Conservation (phyloP, 768 basidiomycete species). For the Termitomyces sp. region DNA sequence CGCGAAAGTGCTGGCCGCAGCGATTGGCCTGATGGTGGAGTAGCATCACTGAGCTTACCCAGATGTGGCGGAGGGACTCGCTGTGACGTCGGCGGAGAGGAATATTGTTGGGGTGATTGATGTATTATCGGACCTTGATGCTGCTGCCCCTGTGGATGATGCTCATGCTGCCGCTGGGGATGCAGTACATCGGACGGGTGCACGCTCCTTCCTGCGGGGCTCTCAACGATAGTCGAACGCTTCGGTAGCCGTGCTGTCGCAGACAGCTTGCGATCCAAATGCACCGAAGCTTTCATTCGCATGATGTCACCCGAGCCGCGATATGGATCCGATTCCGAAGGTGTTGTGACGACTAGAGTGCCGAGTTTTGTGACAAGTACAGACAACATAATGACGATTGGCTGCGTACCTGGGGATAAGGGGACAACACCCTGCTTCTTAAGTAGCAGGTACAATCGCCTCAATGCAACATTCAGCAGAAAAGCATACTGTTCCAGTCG, state of each 20-base stretch:
- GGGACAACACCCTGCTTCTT: slow-evolving; percentile 90
- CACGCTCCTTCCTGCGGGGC: slow-evolving; percentile 84
- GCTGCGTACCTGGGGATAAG: slow-evolving; percentile 62
- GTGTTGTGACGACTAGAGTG: slow-evolving; percentile 23
- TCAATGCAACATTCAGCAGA: slow-evolving; percentile 90
- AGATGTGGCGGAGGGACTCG: slow-evolving; percentile 34
- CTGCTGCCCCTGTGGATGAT: slow-evolving; percentile 32
- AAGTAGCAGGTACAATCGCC: slow-evolving; percentile 82
- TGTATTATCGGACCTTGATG: slow-evolving; percentile 31
- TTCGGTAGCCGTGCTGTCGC: slow-evolving; percentile 90
- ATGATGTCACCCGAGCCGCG: slow-evolving; percentile 88
- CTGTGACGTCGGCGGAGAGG: slow-evolving; percentile 24
- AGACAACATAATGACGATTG: neutral
- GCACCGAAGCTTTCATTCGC: slow-evolving; percentile 84
- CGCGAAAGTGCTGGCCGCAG: slow-evolving; percentile 70
- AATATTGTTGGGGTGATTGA: slow-evolving; percentile 25
- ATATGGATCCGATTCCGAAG: slow-evolving; percentile 67
- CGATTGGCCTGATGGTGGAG: slow-evolving; percentile 42
- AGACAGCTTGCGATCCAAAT: slow-evolving; percentile 93
- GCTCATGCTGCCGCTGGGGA: slow-evolving; percentile 45
- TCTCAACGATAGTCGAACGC: slow-evolving; percentile 94
- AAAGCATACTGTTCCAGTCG: slow-evolving; percentile 97
- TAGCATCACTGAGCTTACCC: slow-evolving; percentile 34
- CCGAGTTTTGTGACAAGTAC: slow-evolving; percentile 10
- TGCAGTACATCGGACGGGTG: slow-evolving; percentile 62